Base-by-base conservation (phyloP, 495 filamentous ascomycete species). In the Neurospora sp. region DNA sequence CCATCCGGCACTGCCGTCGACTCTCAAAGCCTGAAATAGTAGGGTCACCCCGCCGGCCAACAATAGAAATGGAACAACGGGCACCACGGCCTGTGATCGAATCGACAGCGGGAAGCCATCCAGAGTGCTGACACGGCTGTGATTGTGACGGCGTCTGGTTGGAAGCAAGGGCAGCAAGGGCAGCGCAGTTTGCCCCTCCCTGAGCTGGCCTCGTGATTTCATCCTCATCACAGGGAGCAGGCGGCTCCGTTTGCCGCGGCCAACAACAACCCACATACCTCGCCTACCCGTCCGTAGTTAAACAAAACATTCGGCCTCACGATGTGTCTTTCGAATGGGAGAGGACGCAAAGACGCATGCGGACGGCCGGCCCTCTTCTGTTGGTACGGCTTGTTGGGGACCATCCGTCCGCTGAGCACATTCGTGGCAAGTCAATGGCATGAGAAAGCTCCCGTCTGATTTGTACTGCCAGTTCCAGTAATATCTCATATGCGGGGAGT, bases 181-280 rank as follows among this genome's bases (percentile, higher is more conserved):
- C 40, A 40, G 16, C 17, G 12, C 40, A 22, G 65, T 22, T 69
- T 70, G 71, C 68, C 72, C 68, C 53, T 69, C 42, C 42, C 45
- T 22, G 38, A 76, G 73, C 76, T 76, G 76, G 74, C 80, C 79
- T 75, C 77, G 78, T 81, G 80, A 82, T 81, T 74, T 45, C 40
- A 69, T 40, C 70, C 65, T 76, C 73, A 45, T 45, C 70, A 71
- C 72, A 73, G 72, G 71, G 74, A 70, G 71, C 20, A 70, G 68
- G 65, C 71, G 73, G 70, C 70, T 75, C 75, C 74, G 74, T 75
- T 77, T 75, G 75, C 75, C 78, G 76, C 74, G 74, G 72, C 73
- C 75, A 73, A 40, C 70, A 37, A 37, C 35, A 39, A 41, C 42
- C 39, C 53, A 35, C 27, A 17, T 14, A 35, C 53, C 27, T 65